These are phyloP conservation scores for Fusarium clavum DNA, from an alignment of 2,329 filamentous ascomycete species.

Conservation along the genomic window DNA sequence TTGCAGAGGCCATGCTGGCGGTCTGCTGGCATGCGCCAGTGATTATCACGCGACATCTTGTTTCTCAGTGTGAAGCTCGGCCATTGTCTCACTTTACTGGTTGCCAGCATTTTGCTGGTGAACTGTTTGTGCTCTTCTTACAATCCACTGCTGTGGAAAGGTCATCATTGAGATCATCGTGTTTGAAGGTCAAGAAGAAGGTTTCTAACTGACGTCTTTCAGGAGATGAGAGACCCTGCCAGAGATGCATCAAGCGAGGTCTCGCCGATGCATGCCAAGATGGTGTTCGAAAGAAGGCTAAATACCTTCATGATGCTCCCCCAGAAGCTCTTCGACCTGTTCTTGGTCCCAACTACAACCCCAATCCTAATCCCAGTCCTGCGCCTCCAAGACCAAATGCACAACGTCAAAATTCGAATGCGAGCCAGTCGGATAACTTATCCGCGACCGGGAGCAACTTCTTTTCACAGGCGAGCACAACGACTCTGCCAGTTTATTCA, in stretches of 20 bases:
- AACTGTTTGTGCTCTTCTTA: conserved; percentile 4
- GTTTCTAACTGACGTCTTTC: conserved; percentile 37
- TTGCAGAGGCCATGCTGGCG: conserved; percentile 16
- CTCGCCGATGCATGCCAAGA: conserved; percentile 93
- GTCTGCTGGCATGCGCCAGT: conserved; percentile 6
- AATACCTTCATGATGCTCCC: conserved; percentile 97
- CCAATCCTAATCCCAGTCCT: conserved; percentile 60
- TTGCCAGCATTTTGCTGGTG: conserved; percentile 6
- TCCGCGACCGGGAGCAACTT: conserved; percentile 58
- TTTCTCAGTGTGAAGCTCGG: conserved; percentile 30
- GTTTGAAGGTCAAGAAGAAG: conserved; percentile 9
- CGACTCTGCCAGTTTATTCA: conserved; percentile 65
- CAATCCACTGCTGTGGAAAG: not conserved
- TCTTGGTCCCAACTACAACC: conserved; percentile 77
- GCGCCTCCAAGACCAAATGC: conserved; percentile 59
- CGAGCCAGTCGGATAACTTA: conserved; percentile 61
- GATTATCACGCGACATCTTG: conserved; percentile 3
- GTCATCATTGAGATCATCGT: conserved; percentile 4
- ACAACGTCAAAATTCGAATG: conserved; percentile 61
- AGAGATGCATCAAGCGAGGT: conserved; percentile 92
- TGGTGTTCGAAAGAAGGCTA: conserved; percentile 97
- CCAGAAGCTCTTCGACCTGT: conserved; percentile 90
- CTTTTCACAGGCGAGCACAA: conserved; percentile 60
- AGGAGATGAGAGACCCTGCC: conserved; percentile 96
- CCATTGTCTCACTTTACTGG: conserved; percentile 3